A percentile compares a stretch with the other conserved stretches of the same genome.
Conservation (phyloP, 2,329 filamentous ascomycete species). For the Botrytis fabae region DNA sequence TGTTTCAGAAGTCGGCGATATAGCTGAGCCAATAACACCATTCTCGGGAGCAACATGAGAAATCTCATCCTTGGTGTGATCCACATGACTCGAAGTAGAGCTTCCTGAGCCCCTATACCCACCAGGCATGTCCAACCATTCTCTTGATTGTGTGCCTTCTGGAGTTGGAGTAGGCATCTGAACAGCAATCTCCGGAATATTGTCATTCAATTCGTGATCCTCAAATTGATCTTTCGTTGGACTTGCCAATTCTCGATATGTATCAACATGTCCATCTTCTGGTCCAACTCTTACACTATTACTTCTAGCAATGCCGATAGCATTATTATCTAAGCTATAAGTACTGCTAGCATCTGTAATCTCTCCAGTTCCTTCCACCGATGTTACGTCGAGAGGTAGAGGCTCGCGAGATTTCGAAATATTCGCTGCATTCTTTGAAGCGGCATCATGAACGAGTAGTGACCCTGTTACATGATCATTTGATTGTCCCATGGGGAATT, state of each 20-base stretch:
- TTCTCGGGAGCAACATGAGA: constrained; percentile 23
- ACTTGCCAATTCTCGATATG: constrained; percentile 26
- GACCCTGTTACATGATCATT: constrained; percentile 60
- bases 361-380: constrained; percentile 65
- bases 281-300: constrained; percentile 30
- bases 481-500: constrained; percentile 46
- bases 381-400: constrained; percentile 68
- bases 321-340: constrained; percentile 39
- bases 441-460: constrained; percentile 56
- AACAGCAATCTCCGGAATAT: constrained; percentile 48
- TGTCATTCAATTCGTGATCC: constrained; percentile 21
- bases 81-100: constrained; percentile 30
- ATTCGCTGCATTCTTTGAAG: constrained; percentile 55
- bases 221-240: constrained; percentile 18
- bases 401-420: constrained; percentile 62
- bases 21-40: constrained; percentile 28
- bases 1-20: constrained; percentile 21
- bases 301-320: constrained; percentile 25
- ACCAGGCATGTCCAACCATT: constrained; percentile 50
- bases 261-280: constrained; percentile 27
- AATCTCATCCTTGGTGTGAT: constrained; percentile 24
- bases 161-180: constrained; percentile 49
- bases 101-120: constrained; percentile 52
- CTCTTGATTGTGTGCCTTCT: constrained; percentile 41
- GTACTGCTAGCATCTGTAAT: constrained; percentile 55